Evolutionary conservation across 352 stramenopile species (phyloP), one percentile per base, ranked within the genome.

Genomic region (Peronospora farinosa): DNA sequence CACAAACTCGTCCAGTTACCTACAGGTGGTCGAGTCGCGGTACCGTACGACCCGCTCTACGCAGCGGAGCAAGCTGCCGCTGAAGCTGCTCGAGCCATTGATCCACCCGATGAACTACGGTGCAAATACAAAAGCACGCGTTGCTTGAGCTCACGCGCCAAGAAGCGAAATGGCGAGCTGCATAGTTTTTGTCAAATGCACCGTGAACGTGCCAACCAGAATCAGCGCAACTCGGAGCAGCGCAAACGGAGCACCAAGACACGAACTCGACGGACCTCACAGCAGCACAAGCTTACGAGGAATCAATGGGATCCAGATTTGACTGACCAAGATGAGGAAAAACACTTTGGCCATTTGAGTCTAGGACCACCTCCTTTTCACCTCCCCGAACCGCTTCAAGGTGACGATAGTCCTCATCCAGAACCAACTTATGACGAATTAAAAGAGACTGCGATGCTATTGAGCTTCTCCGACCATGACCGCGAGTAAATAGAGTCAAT

Each of bases 161-260:
- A 67, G 41, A 81, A 81, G 56, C 62, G 68, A 5, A 73, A 78
- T 38, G 67, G 71, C 0, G 60, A 75, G 25, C 60, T 75, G 19
- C 71, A 81, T 57, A 75, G 69, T 35, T 65, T 78, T 32, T 81
- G 71, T 33, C 67, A 78, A 28, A 55, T 72, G 38, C 71, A 81
- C 41, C 67, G 71, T 0, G 58, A 66, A 11, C 69, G 70, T 31
- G 77, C 77, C 39, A 88, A 88, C 65, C 61, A 81, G 43, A 84
- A 79, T 50, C 77, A 88, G 55, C 72, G 74, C 35, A 79, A 80
- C 51, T 77, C 76, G 50, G 77, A 88, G 49, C 67, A 64, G 44
- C 80, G 80, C 44, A 73, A 69, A 49, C 59, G 59, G 9, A 59
- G 7, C 39, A 47, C 12, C 39, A 67, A 62, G 32, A n/a, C 37